A percentile compares a stretch with the other conserved stretches of the same genome.
Conservation (phyloP, 2,329 filamentous ascomycete species). For the Colletotrichum ledebouriae region DNA sequence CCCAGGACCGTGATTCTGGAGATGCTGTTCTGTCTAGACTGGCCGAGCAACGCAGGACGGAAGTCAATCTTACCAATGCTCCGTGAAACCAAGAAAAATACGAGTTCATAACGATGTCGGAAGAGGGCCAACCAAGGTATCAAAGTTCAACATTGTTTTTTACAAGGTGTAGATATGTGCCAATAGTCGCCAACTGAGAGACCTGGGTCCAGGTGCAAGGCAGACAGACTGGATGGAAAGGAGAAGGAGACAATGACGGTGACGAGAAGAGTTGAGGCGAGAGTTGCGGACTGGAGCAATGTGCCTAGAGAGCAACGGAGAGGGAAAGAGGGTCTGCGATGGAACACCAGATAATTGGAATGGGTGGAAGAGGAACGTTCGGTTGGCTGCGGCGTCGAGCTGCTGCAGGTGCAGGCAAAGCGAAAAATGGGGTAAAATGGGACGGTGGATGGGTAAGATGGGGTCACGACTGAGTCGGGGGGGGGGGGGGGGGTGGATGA, state of each 20-base stretch:
- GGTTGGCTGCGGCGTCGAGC: slow-evolving; percentile 6
- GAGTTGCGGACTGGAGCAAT: slow-evolving; percentile 4
- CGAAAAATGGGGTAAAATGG: slow-evolving; percentile 40
- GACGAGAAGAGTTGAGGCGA: slow-evolving; percentile 11
- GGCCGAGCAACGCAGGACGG: not conserved
- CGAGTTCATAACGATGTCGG: slow-evolving; percentile 38
- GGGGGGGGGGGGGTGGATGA: too few relatives aligned
- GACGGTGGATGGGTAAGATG: slow-evolving; percentile 14
- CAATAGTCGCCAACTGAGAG: not conserved
- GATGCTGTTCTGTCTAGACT: slow-evolving; percentile 1
- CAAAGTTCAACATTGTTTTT: slow-evolving; percentile 32
- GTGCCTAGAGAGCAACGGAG: slow-evolving; percentile 31
- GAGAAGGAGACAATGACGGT: slow-evolving; percentile 10
- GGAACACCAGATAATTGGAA: slow-evolving; percentile 38
- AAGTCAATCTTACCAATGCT: slow-evolving; percentile 26
- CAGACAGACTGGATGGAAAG: not conserved
- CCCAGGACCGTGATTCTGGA: not conserved
- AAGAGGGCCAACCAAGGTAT: slow-evolving; percentile 15
- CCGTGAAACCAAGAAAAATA: slow-evolving; percentile 8
- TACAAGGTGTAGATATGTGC: not conserved
- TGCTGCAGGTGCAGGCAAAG: slow-evolving; percentile 3
- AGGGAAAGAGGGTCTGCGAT: slow-evolving; percentile 36
- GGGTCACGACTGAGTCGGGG: slow-evolving; percentile 18
- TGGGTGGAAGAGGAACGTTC: slow-evolving; percentile 16
- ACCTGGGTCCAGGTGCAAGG: not conserved